These are phyloP conservation scores for Phytomonas francai DNA, from an alignment of 208 protist genomes.

Conservation along the genomic window DNA sequence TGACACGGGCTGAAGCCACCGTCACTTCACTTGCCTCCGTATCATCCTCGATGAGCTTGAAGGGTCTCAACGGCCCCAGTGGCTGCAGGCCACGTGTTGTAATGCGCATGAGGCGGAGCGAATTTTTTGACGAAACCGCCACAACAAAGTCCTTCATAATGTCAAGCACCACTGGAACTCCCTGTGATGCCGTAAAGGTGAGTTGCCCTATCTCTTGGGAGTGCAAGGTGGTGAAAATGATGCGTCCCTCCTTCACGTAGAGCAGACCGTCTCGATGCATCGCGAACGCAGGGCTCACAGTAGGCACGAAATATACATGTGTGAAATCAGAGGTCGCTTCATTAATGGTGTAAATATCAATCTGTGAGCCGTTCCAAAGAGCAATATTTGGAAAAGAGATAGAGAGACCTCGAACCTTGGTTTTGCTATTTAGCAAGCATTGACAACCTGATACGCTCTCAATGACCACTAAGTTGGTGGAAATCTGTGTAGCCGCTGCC, in stretches of 20 bases:
- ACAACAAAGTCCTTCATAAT: conserved; percentile 88
- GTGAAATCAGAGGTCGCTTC: conserved; percentile 64
- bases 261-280: conserved; percentile 81
- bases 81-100: conserved; percentile 53
- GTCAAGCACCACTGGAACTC: conserved; percentile 70
- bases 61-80: conserved; percentile 57
- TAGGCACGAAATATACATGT: conserved; percentile 61
- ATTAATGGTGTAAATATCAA: conserved; percentile 86
- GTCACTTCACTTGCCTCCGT: conserved; percentile 17
- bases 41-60: conserved; percentile 23
- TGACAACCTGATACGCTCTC: conserved; percentile 80
- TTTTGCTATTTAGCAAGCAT: conserved; percentile 66
- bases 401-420: conserved; percentile 71
- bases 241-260: conserved; percentile 69
- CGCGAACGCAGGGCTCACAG: conserved; percentile 68
- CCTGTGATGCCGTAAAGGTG: conserved; percentile 82
- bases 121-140: conserved; percentile 67
- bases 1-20: conserved; percentile 57
- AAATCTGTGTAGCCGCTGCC: conserved; percentile 82
- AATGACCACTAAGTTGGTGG: conserved; percentile 76
- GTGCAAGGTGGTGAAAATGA: conserved; percentile 78
- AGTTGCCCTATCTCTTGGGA: conserved; percentile 69
- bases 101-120: conserved; percentile 72
- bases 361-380: conserved; percentile 82
- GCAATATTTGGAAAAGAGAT: conserved; percentile 81